Evolutionary conservation across 257 asterid species (phyloP), one percentile per base, ranked within the genome.

Genomic region (Pogostemon cablin): DNA sequence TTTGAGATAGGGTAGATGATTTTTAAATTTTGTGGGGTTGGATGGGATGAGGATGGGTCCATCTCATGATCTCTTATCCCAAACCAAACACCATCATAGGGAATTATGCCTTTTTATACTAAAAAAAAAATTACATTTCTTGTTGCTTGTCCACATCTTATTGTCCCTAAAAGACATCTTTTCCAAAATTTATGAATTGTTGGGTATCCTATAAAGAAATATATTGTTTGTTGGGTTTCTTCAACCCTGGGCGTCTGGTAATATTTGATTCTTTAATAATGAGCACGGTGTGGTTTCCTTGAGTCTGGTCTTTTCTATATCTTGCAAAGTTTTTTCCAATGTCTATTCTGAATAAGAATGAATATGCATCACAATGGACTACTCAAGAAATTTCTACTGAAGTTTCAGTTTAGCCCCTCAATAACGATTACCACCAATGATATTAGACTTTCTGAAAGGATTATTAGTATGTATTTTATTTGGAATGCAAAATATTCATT

Each of bases 341-440:
- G 12, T 35, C 62, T 25, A 49, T n/a, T 43, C 32, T 70, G 72
- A 56, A 35, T 53, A 62, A 66, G 47, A 46, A 4, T 20, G 66
- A 52, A 43, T 43, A 50, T 50, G 60, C 57, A 60, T 66, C 70
- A 41, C 48, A 9, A 34, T 67, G 50, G 20, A 32, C 8, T 52
- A 35, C 17, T 75, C 54, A 53, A 37, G 64, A 55, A 10, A 46
- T 74, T 48, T 65, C 71, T 69, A 35, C 77, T 41, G 67, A 68
- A 52, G 72, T 12, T 46, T 59, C 77, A 8, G 39, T 38, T 44
- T 48, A 64, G 8, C 47, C 10, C 17, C 50, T 71, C 62, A 39
- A 59, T 59, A 57, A 52, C 32, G 32, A 59, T 40, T 50, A 34
- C 67, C 63, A 44, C 58, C 62, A 53, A 46, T 43, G 3, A 25